Conservation (phyloP, 495 filamentous ascomycete genomes). For the Bacidia rubella region DNA sequence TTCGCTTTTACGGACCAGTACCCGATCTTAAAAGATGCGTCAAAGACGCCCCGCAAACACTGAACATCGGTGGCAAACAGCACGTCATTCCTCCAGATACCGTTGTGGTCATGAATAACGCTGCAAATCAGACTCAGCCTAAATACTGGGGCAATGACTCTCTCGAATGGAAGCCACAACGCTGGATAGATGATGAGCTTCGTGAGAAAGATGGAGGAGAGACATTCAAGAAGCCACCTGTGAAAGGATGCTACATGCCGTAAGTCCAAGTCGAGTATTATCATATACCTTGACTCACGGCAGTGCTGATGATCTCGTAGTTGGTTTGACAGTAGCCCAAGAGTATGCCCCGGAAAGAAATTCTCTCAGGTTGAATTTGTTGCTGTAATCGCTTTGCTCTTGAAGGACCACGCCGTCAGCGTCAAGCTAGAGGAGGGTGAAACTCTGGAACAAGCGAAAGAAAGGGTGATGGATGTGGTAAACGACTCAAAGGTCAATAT, state of each 20-base stretch:
- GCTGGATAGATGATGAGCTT: conserved; percentile 19
- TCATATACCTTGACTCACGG: background rate
- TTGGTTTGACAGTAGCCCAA: conserved; percentile 47
- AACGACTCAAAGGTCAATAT: conserved; percentile 9
- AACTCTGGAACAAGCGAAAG: conserved; percentile 6
- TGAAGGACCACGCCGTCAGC: conserved; percentile 26
- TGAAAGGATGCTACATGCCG: conserved; percentile 1
- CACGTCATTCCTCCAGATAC: conserved; percentile 25
- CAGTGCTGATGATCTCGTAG: conserved; percentile 23
- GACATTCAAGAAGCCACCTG: background rate
- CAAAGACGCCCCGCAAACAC: background rate
- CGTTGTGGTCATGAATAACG: conserved; percentile 24
- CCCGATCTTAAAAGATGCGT: conserved; percentile 5
- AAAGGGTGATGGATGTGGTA: conserved; percentile 3
- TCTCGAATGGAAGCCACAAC: conserved; percentile 20
- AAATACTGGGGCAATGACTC: conserved; percentile 31
- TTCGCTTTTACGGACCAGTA: conserved; percentile 12
- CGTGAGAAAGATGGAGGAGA: background rate
- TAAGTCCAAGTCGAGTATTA: background rate
- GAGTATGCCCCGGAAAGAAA: conserved; percentile 56
- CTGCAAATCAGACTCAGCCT: conserved; percentile 29
- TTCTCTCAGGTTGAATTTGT: conserved; percentile 64
- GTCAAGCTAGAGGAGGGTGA: conserved; percentile 8
- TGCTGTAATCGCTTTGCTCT: conserved; percentile 49
- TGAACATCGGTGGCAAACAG: conserved; percentile 19